Evolutionary conservation across 306 rosid genomes (phyloP).

Genomic region (Purshia tridentata): DNA sequence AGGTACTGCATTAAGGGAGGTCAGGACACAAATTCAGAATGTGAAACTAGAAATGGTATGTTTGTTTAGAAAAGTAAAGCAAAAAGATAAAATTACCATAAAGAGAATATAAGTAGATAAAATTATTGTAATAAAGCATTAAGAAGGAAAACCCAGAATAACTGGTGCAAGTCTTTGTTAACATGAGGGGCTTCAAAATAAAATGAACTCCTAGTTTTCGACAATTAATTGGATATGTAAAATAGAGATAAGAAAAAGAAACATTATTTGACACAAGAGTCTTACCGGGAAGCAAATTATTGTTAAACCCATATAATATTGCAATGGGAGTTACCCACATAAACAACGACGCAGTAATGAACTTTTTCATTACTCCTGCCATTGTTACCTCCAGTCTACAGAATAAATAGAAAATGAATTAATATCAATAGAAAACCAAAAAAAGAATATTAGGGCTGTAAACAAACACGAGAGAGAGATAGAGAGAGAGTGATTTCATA

Average conservation of each 20-base stretch:
- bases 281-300: conserved; percentile 77
- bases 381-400: conserved; percentile 43
- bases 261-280: background rate
- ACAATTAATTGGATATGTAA: background rate
- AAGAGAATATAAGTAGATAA: background rate
- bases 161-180: background rate
- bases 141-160: background rate
- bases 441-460: background rate
- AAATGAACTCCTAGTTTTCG: background rate
- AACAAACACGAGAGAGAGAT: background rate
- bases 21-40: background rate
- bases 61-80: background rate
- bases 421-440: background rate
- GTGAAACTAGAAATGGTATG: background rate
- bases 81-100: background rate
- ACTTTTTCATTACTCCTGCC: conserved; percentile 62
- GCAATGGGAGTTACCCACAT: conserved; percentile 81
- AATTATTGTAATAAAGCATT: background rate
- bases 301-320: conserved; percentile 64
- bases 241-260: background rate
- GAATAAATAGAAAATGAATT: conserved; percentile 4
- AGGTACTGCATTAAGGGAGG: background rate
- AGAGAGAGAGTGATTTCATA: background rate
- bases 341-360: conserved; percentile 63
- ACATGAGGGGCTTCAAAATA: background rate